These are phyloP conservation scores for Psophocarpus tetragonolobus DNA, from an alignment of 306 rosid genomes.

Conservation along the genomic window DNA sequence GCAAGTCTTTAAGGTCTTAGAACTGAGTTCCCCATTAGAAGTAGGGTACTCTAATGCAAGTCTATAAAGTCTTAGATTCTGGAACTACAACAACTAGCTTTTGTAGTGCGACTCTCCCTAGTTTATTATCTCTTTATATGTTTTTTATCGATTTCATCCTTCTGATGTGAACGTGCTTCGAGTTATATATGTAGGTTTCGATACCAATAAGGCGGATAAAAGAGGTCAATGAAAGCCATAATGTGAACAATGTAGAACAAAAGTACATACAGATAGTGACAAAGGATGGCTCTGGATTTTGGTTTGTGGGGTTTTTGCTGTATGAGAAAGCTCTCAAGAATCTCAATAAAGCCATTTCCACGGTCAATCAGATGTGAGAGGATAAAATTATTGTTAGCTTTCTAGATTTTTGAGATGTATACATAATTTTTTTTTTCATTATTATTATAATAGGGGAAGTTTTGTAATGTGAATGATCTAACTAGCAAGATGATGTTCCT, in stretches of 20 bases:
- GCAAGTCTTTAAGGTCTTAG: too few relatives aligned
- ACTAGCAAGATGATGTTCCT: background rate
- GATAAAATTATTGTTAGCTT: background rate
- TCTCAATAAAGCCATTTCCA: slow-evolving; percentile 66
- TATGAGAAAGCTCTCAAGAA: slow-evolving; percentile 68
- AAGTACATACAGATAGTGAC: slow-evolving; percentile 75
- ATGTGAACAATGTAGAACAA: slow-evolving; percentile 57
- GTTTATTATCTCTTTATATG: background rate
- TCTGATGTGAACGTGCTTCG: background rate
- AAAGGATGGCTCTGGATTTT: slow-evolving; percentile 68
- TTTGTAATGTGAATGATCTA: background rate
- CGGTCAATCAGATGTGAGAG: slow-evolving; percentile 32
- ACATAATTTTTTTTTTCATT: background rate
- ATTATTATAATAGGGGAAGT: background rate
- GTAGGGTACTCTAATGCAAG: too few relatives aligned
- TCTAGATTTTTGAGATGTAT: background rate
- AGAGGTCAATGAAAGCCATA: slow-evolving; percentile 57
- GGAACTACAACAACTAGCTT: too few relatives aligned
- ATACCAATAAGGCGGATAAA: slow-evolving; percentile 65
- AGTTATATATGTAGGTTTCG: slow-evolving; percentile 53
- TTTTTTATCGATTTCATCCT: background rate
- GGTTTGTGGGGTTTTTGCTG: slow-evolving; percentile 84
- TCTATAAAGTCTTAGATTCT: too few relatives aligned
- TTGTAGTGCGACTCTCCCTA: too few relatives aligned
- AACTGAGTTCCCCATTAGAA: too few relatives aligned